These are phyloP conservation scores for Fragaria iinumae DNA, from an alignment of 306 rosid species.

Conservation along the genomic window DNA sequence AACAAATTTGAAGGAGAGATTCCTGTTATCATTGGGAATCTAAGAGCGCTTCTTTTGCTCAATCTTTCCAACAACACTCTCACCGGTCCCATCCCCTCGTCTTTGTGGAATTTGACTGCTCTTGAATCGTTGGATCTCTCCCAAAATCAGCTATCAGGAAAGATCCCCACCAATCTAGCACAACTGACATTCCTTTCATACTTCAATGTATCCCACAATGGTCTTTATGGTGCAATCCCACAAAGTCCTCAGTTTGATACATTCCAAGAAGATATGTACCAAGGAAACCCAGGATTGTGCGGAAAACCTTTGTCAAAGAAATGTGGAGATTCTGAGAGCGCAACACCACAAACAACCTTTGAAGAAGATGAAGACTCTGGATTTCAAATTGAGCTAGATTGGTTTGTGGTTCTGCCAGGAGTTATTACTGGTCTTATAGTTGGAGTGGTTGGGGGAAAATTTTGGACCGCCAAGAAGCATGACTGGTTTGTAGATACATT, in stretches of 20 bases:
- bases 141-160: conserved; percentile 13
- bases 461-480: neutral
- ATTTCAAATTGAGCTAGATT: neutral
- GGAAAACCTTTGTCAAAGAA: conserved; percentile 6
- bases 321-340: neutral
- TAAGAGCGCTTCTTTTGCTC: conserved; percentile 1
- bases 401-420: neutral
- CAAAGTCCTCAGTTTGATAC: conserved; percentile 16
- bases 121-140: conserved; percentile 23
- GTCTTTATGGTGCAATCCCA: conserved; percentile 1
- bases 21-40: neutral
- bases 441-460: conserved; percentile 13
- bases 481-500: neutral
- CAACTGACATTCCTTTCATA: conserved; percentile 12
- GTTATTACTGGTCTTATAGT: neutral
- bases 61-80: conserved; percentile 12
- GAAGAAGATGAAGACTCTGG: neutral
- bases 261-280: conserved; percentile 1
- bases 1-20: conserved; percentile 19
- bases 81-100: conserved; percentile 7
- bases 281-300: conserved; percentile 17
- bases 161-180: neutral
- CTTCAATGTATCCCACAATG: conserved; percentile 8
- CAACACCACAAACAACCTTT: neutral
- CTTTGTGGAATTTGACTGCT: neutral